Evolutionary conservation across 2,329 filamentous ascomycete species (phyloP), one percentile per base, ranked within the genome.

Genomic region (Aspergillus melleus): DNA sequence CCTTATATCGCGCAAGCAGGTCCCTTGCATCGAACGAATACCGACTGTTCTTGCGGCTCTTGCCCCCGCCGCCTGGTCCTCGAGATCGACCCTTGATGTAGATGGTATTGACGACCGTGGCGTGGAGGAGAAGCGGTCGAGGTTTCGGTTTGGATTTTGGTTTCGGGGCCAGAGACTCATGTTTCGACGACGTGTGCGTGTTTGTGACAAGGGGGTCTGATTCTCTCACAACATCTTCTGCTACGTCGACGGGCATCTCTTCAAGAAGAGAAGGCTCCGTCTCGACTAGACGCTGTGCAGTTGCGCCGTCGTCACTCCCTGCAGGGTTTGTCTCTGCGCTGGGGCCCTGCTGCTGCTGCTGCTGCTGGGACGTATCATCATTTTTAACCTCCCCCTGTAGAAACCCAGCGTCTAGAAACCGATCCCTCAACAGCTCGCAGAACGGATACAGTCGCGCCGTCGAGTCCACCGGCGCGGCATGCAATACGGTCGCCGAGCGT

Each of bases 21-120:
- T 68, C 68, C 50, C 74, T 66, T 30, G 75, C 70, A 68, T 79
- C 73, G 49, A 79, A 73, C 22, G 71, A 90, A 83, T 66, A 88
- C n/a, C 64, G 66, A 46, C 62, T 67, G 5, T 63, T 67, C 30
- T 54, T 61, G 26, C 42, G 49, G 10, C 57, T 63, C 52, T 58
- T 64, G 6, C 55, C 53, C 11, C 54, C 49, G 24, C 24, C 6
- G 8, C 57, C 56, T n/a, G 54, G 42, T 29, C 61, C 49, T 6
- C 56, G 64, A 20, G 59, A 61, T 42, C 67, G 66, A 6, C 71
- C 65, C 16, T 64, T 65, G 39, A 74, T 86, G 72, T 96, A 96
- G 14, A 92, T 85, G 0, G 92, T 96, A 74, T 97, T 96, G 54
- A 95, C 77, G 4, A 97, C 79, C 0, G 94, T 97, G 19, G 91